phyloP scores from a whole-genome alignment of 2,329 filamentous ascomycete genomes.

The Pestalotiopsis sp. region DNA sequence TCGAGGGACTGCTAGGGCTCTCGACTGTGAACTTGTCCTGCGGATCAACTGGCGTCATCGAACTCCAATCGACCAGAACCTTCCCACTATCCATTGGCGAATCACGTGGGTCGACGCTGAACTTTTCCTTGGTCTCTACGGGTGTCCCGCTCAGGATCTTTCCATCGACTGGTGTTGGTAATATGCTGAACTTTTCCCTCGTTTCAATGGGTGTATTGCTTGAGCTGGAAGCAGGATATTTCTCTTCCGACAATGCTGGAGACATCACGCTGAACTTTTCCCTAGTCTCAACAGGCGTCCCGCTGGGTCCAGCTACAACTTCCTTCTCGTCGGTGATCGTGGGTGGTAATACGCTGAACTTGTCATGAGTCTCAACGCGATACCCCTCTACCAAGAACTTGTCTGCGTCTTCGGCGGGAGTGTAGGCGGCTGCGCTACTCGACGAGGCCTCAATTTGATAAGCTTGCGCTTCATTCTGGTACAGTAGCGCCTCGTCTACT shows the following conservation, averaged over 20 bases:
- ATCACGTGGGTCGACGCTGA: not conserved
- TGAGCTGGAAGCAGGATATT: not conserved
- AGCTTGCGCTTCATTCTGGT: not conserved
- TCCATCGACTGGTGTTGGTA: not conserved
- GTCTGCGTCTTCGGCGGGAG: not conserved
- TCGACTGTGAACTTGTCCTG: not conserved
- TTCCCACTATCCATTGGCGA: not conserved
- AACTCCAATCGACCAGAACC: not conserved
- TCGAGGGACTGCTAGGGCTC: not conserved
- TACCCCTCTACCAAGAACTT: not conserved
- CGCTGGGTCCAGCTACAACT: not conserved
- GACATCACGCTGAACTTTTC: not conserved
- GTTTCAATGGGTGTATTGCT: not conserved
- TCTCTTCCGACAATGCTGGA: not conserved
- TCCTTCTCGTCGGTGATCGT: not conserved
- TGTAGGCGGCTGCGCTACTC: not conserved
- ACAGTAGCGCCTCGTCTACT: not conserved
- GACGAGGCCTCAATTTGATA: not conserved
- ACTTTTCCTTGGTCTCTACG: conserved; percentile 6
- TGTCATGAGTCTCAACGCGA: not conserved
- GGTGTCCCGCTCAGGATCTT: not conserved
- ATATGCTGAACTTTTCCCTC: conserved; percentile 2
- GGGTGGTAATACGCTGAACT: not conserved
- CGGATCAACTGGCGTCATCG: not conserved
- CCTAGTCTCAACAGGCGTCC: not conserved